Evolutionary conservation across 495 filamentous ascomycete species (phyloP).

Genomic region (Podospora sp.): DNA sequence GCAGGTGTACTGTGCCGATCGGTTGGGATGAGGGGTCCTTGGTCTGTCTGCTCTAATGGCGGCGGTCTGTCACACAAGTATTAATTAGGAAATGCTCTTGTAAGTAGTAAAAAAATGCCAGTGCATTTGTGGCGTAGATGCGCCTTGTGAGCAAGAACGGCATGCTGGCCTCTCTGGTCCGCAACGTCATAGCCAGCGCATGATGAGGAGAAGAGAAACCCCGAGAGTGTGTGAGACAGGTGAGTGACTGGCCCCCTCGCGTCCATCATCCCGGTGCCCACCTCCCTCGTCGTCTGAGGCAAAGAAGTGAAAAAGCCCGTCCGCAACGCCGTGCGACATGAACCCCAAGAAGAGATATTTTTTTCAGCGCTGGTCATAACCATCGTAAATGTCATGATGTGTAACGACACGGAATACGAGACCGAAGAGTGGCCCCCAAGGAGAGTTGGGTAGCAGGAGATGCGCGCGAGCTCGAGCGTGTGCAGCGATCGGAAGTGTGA

Average conservation of each 20-base stretch:
- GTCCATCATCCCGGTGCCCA: neutral
- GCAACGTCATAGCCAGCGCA: conserved; percentile 27
- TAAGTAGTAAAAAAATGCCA: conserved; percentile 4
- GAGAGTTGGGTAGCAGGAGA: neutral
- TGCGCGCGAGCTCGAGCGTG: neutral
- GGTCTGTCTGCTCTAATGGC: neutral
- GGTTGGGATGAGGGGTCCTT: neutral
- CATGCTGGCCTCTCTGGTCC: neutral
- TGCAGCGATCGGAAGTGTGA: neutral
- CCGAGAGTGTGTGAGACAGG: conserved; percentile 2
- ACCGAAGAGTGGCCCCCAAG: neutral
- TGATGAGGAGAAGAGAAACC: conserved; percentile 16
- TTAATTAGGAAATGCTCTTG: conserved; percentile 10
- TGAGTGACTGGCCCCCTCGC: neutral
- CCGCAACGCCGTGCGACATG: conserved; percentile 3
- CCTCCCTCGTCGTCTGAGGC: neutral
- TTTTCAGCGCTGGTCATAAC: conserved; percentile 1
- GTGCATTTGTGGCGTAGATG: neutral
- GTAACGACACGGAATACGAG: conserved; percentile 2
- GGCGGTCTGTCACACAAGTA: neutral
- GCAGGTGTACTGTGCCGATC: neutral
- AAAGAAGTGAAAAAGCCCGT: neutral
- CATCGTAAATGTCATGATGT: conserved; percentile 2
- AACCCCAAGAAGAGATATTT: neutral
- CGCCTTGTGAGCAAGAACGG: neutral